These are phyloP conservation scores for Botrytis paeoniae DNA, from an alignment of 2,329 filamentous ascomycete species.

Conservation along the genomic window DNA sequence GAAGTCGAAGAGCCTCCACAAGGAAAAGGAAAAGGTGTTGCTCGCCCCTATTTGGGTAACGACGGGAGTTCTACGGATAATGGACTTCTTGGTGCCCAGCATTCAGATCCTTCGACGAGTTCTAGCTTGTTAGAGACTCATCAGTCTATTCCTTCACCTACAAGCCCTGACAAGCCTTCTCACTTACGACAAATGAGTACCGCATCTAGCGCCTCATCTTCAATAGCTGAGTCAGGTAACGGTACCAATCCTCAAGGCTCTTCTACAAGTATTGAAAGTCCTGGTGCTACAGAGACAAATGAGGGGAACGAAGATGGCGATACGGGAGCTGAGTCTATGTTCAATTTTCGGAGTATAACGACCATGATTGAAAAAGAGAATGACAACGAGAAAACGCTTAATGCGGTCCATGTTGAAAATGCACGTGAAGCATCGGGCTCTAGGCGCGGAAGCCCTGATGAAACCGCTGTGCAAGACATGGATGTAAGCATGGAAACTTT, in stretches of 20 bases:
- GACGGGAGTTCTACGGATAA: slow-evolving; percentile 21
- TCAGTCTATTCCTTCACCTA: slow-evolving; percentile 44
- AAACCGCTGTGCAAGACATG: slow-evolving; percentile 20
- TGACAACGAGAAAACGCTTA: slow-evolving; percentile 33
- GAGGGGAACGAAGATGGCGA: slow-evolving; percentile 48
- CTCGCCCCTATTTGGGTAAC: slow-evolving; percentile 44
- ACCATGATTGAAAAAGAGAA: slow-evolving; percentile 74
- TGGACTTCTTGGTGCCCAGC: slow-evolving; percentile 28
- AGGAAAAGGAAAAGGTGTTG: slow-evolving; percentile 67
- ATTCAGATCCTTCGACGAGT: slow-evolving; percentile 28
- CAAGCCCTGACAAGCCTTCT: slow-evolving; percentile 59
- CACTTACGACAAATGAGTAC: slow-evolving; percentile 82
- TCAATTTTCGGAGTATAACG: slow-evolving; percentile 86
- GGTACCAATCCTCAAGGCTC: slow-evolving; percentile 39
- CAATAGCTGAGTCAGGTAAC: slow-evolving; percentile 62
- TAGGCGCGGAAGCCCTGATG: slow-evolving; percentile 14
- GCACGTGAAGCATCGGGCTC: slow-evolving; percentile 26
- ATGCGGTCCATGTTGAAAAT: slow-evolving; percentile 33
- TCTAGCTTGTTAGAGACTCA: slow-evolving; percentile 39
- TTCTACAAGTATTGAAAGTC: slow-evolving; percentile 47
- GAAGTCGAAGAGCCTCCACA: slow-evolving; percentile 37
- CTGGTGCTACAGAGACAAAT: slow-evolving; percentile 55
- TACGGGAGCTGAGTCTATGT: slow-evolving; percentile 69
- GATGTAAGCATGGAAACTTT: slow-evolving; percentile 35
- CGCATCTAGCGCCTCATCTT: slow-evolving; percentile 80